Base-by-base conservation (phyloP, 805 yeast species). In the Ogataea philodendri region DNA sequence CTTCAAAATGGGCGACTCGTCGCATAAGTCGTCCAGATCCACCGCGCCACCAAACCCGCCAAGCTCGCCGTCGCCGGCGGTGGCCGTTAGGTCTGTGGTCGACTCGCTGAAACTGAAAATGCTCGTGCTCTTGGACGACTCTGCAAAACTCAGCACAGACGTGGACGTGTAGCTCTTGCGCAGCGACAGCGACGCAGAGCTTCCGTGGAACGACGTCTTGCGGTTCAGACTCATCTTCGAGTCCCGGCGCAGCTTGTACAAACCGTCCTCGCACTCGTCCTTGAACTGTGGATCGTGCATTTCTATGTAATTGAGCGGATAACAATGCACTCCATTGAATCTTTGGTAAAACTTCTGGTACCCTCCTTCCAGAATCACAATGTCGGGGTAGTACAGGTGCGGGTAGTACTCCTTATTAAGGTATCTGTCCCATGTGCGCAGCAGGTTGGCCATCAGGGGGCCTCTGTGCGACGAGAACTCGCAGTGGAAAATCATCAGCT, bases 391-490 rank as follows among this genome's bases (percentile, higher is more conserved):
- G 45, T 74, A 76, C 38, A 93, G 67, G 42, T 73, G 66, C 0
- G 98, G 98, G 60, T 93, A 93, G 42, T 72, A 68, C 38, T 81
- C 78, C 43, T 76, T 69, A 58, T 89, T 88, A 34, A 77, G 49
- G 24, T 73, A 72, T 44, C 98, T 74, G 63, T 93, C 98, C 49
- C 84, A 74, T 41, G 81, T 81, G 43, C 98, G 69, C 38, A 93
- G 69, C 57, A 87, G 88, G 35, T 78, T 68, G 1, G 97, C 97
- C 83, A 93, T 77, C 30, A 82, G 66, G 4, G 98, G 98, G n/a
- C 97, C 96, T 41, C 98, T 70, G 55, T 82, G 86, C 5, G 94
- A 77, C 23, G 94, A 82, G 58, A 87, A 90, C 62, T 93, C 98
- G 63, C 98, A 93, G 61, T 93, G 97, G 66, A 93, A 90, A 8